These are phyloP conservation scores for Noccaea bulbosa DNA, from an alignment of 345 rosid genomes.

Conservation along the genomic window DNA sequence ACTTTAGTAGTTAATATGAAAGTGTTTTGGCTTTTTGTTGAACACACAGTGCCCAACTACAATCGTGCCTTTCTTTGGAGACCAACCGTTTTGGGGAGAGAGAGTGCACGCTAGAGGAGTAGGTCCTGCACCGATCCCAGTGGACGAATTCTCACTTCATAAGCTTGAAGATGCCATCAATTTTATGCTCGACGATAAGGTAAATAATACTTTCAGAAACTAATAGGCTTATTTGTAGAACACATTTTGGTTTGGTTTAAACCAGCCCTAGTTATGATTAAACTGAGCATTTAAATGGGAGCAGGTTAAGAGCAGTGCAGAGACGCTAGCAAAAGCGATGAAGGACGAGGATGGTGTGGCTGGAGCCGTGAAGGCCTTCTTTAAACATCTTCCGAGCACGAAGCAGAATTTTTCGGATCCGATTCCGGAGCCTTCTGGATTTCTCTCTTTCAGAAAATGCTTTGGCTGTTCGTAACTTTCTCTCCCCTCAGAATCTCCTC, in stretches of 20 bases:
- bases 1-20: background rate
- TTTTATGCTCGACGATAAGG: conserved; percentile 69
- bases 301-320: conserved; percentile 84
- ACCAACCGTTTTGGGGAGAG: conserved; percentile 99
- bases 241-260: background rate
- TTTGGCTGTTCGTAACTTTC: conserved; percentile 70
- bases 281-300: conserved; percentile 30
- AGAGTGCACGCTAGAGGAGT: conserved; percentile 86
- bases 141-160: conserved; percentile 82
- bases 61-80: conserved; percentile 95
- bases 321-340: conserved; percentile 90
- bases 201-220: conserved; percentile 33
- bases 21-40: conserved; percentile 12
- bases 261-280: background rate
- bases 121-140: conserved; percentile 90
- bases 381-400: conserved; percentile 68
- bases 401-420: conserved; percentile 45
- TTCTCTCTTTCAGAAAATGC: conserved; percentile 63
- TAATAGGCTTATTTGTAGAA: background rate
- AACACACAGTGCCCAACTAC: conserved; percentile 88
- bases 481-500: conserved; percentile 28
- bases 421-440: conserved; percentile 47
- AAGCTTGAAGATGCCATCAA: conserved; percentile 80
- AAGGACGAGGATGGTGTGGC: conserved; percentile 91
- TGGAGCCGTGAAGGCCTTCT: conserved; percentile 95